Evolutionary conservation across 345 rosid species (phyloP).

Genomic region (Cochlearia excelsa): DNA sequence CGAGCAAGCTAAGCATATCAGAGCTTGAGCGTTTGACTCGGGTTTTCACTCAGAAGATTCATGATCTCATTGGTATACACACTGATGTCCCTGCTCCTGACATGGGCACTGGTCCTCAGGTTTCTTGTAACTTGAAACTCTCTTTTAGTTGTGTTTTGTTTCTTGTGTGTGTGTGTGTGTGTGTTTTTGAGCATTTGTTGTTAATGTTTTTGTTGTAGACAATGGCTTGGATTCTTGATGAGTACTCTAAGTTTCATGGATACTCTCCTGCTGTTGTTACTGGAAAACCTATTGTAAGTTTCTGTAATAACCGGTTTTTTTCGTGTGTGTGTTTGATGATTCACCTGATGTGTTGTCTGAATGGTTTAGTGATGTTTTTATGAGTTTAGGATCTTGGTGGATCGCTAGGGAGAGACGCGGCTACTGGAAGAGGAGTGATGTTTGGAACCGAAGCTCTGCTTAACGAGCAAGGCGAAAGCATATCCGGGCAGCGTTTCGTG

Average conservation of each 20-base stretch:
- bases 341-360: background rate
- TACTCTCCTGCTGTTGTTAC: slow-evolving; percentile 59
- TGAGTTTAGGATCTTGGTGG: slow-evolving; percentile 90
- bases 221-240: slow-evolving; percentile 64
- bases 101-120: slow-evolving; percentile 64
- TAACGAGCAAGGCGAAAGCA: slow-evolving; percentile 69
- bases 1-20: slow-evolving; percentile 38
- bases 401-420: slow-evolving; percentile 95
- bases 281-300: slow-evolving; percentile 52
- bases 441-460: slow-evolving; percentile 93
- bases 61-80: slow-evolving; percentile 38
- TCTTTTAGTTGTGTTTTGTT: background rate
- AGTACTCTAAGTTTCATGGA: slow-evolving; percentile 60
- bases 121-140: slow-evolving; percentile 15
- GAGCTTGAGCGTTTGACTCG: slow-evolving; percentile 53
- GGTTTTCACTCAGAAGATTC: slow-evolving; percentile 61
- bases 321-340: background rate
- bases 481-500: slow-evolving; percentile 72
- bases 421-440: slow-evolving; percentile 93
- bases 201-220: slow-evolving; percentile 36
- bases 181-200: too few species aligned
- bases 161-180: too few species aligned
- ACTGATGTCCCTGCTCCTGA: slow-evolving; percentile 63
- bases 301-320: background rate
- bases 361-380: background rate